phyloP scores from a whole-genome alignment of 352 stramenopile species.

The Poterioochromonas sp. region DNA sequence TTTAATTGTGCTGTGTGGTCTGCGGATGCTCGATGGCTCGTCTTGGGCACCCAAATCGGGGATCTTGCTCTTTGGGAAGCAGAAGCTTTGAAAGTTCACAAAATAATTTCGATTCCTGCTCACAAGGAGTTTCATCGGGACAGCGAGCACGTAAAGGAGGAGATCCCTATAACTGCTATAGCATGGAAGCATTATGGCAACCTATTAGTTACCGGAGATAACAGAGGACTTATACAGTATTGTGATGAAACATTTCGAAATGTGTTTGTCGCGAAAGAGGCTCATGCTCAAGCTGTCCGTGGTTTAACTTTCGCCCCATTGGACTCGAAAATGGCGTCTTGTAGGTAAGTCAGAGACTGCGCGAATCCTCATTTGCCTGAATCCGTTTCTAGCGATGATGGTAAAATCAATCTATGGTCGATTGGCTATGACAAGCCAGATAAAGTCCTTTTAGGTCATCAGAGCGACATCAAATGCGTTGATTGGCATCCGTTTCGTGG shows the following conservation, averaged over 20 bases:
- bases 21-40: not conserved
- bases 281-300: constrained; percentile 62
- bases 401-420: constrained; percentile 48
- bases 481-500: constrained; percentile 87
- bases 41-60: constrained; percentile 4
- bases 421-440: constrained; percentile 60
- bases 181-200: constrained; percentile 79
- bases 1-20: constrained; percentile 15
- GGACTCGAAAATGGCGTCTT: constrained; percentile 95
- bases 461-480: constrained; percentile 94
- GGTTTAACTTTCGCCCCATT: constrained; percentile 87
- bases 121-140: constrained; percentile 16
- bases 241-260: constrained; percentile 78
- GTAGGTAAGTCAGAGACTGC: constrained; percentile 39
- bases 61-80: constrained; percentile 24
- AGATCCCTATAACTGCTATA: constrained; percentile 68
- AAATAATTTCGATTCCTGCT: constrained; percentile 1
- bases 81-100: constrained; percentile 21
- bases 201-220: constrained; percentile 73
- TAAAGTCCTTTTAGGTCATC: constrained; percentile 87
- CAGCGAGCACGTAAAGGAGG: constrained; percentile 1
- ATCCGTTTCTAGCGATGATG: constrained; percentile 12
- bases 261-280: constrained; percentile 52
- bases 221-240: constrained; percentile 76
- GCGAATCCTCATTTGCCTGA: constrained; percentile 7